Base-by-base conservation (phyloP, 2,329 filamentous ascomycete genomes). In the Emericellopsis cladophorae region DNA sequence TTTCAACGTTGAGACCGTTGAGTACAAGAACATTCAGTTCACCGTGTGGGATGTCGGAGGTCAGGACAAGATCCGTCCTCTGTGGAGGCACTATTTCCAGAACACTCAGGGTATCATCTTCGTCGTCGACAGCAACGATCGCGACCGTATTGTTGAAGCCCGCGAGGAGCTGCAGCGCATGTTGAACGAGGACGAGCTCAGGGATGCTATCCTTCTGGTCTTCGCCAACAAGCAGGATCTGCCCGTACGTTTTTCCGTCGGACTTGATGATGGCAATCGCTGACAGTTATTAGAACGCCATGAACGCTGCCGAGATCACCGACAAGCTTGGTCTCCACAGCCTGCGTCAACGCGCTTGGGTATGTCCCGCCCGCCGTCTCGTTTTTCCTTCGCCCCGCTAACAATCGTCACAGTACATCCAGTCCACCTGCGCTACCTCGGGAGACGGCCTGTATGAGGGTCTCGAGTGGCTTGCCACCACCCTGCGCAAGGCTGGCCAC, bases 171-270 rank as follows among this genome's bases (percentile, higher is more conserved):
- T 98, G 60, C 86, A 94, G 68, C 84, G 92, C 65, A 98, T 98
- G 80, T 80, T 98, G 65, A 94, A 96, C 70, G 92, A 98, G 70
- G 85, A 95, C 53, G 92, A 98, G 74, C 87, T 98, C 67, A 85
- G 90, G 64, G 92, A 98, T 64, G 92, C 92, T 52, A 81, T 95
- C 56, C 79, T 98, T 55, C 72, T 98, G 58, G 90, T 98, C 58
- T 98, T 98, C 60, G 92, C 92, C 69, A 98, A 98, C 81, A 98
- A 98, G 78, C 92, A 98, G 76, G 92, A 98, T 89, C 73, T 96
- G 67, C 83, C 84, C 55, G 92, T 95, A 74, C 65, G 88, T 76
- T 45, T 43, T 35, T n/a, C 15, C 31, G 12, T 22, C 18, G 11
- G 12, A 24, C 16, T 24, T 12, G 11, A 14, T 21, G n/a, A 21